A percentile compares a stretch with the other conserved stretches of the same genome.
These are phyloP conservation scores for Clavispora fructus DNA, from an alignment of 805 yeast genomes.

Conservation along the genomic window DNA sequence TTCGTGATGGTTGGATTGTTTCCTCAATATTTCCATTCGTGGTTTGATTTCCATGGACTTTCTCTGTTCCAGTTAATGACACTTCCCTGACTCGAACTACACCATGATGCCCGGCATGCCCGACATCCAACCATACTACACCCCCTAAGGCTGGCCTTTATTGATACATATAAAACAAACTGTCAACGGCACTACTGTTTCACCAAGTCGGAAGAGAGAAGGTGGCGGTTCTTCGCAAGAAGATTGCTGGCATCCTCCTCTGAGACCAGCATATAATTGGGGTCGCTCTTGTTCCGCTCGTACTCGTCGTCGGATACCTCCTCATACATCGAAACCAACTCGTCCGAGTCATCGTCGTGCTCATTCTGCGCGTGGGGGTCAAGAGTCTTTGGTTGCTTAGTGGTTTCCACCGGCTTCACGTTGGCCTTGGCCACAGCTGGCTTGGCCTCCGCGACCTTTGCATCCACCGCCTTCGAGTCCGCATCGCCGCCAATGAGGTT, in stretches of 20 bases:
- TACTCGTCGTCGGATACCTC: constrained; percentile 46
- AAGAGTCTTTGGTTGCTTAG: constrained; percentile 5
- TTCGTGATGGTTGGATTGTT: no score
- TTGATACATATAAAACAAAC: neutral
- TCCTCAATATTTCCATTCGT: no score
- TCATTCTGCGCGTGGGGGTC: neutral
- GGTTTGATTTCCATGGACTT: no score
- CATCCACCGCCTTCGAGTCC: constrained; percentile 1
- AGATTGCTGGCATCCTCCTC: constrained; percentile 9
- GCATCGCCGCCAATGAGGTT: constrained; percentile 11
- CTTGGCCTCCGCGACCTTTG: neutral
- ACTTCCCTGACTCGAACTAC: no score
- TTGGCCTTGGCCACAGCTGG: neutral
- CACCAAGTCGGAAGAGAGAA: neutral
- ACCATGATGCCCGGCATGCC: no score
- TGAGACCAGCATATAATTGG: constrained; percentile 41
- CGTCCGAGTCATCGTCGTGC: constrained; percentile 11
- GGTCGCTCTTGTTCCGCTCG: constrained; percentile 41
- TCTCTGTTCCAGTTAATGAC: no score
- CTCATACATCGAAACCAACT: constrained; percentile 32
- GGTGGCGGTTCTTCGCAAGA: neutral
- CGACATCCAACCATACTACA: no score
- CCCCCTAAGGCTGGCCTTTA: neutral
- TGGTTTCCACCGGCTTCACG: constrained; percentile 6
- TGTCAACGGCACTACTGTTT: neutral